Evolutionary conservation across 768 basidiomycete species (phyloP), one percentile per base, ranked within the genome.

Genomic region (Pisolithus microcarpus): DNA sequence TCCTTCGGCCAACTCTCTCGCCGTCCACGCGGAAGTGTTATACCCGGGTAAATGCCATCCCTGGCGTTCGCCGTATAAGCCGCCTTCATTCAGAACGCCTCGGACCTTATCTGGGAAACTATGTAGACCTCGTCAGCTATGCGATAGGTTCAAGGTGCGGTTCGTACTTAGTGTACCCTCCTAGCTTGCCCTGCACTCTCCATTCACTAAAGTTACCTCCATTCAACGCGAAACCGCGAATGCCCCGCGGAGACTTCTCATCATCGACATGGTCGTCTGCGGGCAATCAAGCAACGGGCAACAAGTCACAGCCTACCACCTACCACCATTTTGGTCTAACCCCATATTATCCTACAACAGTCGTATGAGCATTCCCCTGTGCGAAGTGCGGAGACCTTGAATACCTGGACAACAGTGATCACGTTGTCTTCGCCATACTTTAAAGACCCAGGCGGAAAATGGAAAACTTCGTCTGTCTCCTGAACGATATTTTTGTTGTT

Each of bases 41-140:
- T 82, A 89, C 11, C 78, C 80, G 8, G 85, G 85, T 9, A 87
- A 74, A 64, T 87, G 85, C 85, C 85, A 87, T 18, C 85, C 85
- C 52, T 72, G 58, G 23, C 85, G 75, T 62, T 87, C 84, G n/a
- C 81, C 81, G 47, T 77, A 83, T 4, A 84, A 70, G 21, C 85
- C 85, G 6, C 85, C 85, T 65, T 85, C 85, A 48, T 87, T 87
- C 51, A 83, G 71, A 15, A 87, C 68, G 28, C 84, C 82, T 56
- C 85, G 76, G 11, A 75, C 72, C 66, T 82, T 85, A 65, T 92
- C 90, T 0, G 77, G 82, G 69, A 75, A 91, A 48, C 88, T 91
- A 53, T n/a, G 4, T 23, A 7, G 19, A 26, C 15, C 11, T 23
- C 43, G 43, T 44, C 28, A 53, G 53, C 34, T 50, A 18, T 38